Evolutionary conservation across 2,329 filamentous ascomycete genomes (phyloP).

Genomic region (Ceratocystiopsis brevicomis): DNA sequence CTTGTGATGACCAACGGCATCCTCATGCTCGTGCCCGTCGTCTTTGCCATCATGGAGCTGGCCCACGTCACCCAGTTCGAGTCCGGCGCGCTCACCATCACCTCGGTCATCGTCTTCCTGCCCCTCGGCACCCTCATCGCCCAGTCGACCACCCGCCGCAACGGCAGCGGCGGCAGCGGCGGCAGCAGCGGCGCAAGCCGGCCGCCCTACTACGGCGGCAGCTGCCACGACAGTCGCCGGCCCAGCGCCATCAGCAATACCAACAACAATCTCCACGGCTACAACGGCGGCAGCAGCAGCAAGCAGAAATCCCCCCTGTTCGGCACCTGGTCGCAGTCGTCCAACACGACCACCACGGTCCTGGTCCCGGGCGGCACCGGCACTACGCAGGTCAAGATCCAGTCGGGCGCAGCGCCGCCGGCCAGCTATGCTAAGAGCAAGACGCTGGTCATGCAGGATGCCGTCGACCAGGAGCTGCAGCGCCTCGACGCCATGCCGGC

Average conservation of each 20-base stretch:
- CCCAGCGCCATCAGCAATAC: neutral
- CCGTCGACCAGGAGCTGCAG: constrained; percentile 11
- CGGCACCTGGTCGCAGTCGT: constrained; percentile 4
- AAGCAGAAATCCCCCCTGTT: neutral
- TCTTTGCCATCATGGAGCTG: constrained; percentile 32
- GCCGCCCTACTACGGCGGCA: neutral
- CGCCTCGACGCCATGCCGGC: constrained; percentile 7
- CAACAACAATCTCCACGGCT: neutral
- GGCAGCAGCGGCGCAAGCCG: neutral
- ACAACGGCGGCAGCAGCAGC: neutral
- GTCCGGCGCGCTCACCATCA: constrained; percentile 28
- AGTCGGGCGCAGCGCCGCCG: neutral
- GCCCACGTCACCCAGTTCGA: constrained; percentile 25
- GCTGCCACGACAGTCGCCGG: constrained; percentile 1
- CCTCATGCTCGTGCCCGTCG: constrained; percentile 33
- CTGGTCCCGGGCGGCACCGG: neutral
- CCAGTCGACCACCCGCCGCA: constrained; percentile 19
- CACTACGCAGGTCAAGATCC: constrained; percentile 4
- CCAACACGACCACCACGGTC: constrained; percentile 1
- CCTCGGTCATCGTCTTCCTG: constrained; percentile 30
- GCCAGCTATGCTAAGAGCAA: constrained; percentile 5
- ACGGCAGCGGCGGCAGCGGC: neutral
- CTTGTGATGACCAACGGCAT: constrained; percentile 36
- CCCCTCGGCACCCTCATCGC: constrained; percentile 33
- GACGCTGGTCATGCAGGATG: constrained; percentile 1